Evolutionary conservation across 1,139 yeast species (phyloP), one percentile per base, ranked within the genome.

Genomic region (Suhomyces guaymorum): DNA sequence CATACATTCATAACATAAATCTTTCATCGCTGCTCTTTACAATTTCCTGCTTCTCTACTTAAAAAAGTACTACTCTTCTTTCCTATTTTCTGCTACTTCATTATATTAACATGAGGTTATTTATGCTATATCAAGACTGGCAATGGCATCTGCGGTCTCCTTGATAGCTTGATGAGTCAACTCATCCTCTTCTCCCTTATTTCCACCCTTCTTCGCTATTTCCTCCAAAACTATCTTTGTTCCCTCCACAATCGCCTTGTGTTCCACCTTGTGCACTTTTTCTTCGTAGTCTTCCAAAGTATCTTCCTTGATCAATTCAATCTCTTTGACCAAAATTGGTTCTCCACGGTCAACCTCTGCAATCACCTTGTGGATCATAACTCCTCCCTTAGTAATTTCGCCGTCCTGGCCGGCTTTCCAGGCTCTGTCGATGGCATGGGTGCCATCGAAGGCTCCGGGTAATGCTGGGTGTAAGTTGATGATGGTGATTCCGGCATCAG

Each of bases 401-500:
- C 95, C 95, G 30, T 73, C 76, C 55, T 88, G 96, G 26, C 97
- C 97, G 8, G 95, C 95, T 52, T 87, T 72, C 92, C 95, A 90
- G 1, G 97, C 96, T 51, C 97, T 72, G 52, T 92, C 96, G 43
- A 92, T 92, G 15, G 98, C 97, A 63, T 87, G 90, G 8, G 95
- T 90, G 3, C 98, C 98, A 42, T 92, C 97, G 67, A 92, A 92
- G 3, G 90, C 90, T 15, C 96, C 96, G 2, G 98, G 98, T 39
- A 92, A 75, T 0, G 98, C 97, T 3, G 98, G 98, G 57, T 92
- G 98, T 42, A 92, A 67, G 55, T 92, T 92, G 52, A 92, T 89
- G 43, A 92, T 89, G 18, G 89, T 84, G 20, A 89, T 74, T 1
- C 74, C 70, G 3, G 74, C 78, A 7, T 71, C 59, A 35, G 70